phyloP scores from a whole-genome alignment of 352 stramenopile genomes.

The Phytopythium litorale region DNA sequence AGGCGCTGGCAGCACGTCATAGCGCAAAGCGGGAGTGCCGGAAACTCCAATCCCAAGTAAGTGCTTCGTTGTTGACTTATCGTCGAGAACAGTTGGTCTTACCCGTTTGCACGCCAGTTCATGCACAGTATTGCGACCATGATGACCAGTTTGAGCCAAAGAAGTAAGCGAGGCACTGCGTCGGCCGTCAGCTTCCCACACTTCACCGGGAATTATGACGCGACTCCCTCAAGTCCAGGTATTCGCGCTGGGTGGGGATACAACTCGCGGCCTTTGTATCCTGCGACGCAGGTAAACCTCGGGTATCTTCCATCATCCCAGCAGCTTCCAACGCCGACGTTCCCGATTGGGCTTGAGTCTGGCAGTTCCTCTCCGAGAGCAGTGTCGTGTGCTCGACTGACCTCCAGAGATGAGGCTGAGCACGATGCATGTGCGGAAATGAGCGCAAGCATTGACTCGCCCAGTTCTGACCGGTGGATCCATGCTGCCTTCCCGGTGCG shows the following conservation, averaged over 20 bases:
- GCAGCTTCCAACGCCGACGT: slow-evolving; percentile 46
- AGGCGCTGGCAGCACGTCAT: slow-evolving; percentile 19
- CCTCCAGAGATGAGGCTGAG: slow-evolving; percentile 2
- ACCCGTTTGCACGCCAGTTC: slow-evolving; percentile 20
- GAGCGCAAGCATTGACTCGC: background rate
- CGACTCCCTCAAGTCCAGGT: slow-evolving; percentile 14
- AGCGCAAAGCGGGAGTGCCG: slow-evolving; percentile 18
- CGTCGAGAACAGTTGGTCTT: background rate
- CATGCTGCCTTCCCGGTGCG: slow-evolving; percentile 3
- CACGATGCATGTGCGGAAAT: background rate
- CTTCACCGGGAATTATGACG: background rate
- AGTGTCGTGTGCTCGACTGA: background rate
- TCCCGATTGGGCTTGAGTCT: slow-evolving; percentile 10
- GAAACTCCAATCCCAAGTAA: slow-evolving; percentile 38
- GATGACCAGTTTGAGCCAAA: slow-evolving; percentile 38
- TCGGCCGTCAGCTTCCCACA: background rate
- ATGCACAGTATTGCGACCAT: slow-evolving; percentile 52
- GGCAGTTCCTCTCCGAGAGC: background rate
- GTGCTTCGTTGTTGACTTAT: background rate
- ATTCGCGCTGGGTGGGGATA: slow-evolving; percentile 15
- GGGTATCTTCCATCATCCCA: slow-evolving; percentile 46
- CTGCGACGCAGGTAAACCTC: slow-evolving; percentile 43
- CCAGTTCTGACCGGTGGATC: background rate
- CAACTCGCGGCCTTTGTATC: slow-evolving; percentile 34
- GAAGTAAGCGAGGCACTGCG: slow-evolving; percentile 12